Percentiles rank a stretch among this genome's conserved stretches.
Evolutionary conservation across 2,329 filamentous ascomycete genomes (phyloP).

Genomic region (Aspergillus terreus): DNA sequence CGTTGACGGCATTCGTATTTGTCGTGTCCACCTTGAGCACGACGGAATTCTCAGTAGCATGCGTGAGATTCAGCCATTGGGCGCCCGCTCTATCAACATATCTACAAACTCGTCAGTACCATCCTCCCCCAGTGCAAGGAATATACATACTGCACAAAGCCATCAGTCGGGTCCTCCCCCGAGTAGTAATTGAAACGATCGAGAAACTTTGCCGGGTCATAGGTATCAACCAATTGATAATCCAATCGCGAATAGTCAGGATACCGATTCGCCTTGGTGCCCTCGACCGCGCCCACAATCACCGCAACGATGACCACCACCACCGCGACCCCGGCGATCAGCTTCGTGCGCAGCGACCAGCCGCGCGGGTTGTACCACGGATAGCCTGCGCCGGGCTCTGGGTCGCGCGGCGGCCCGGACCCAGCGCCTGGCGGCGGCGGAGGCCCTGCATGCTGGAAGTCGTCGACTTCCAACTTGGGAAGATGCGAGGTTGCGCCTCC

Average conservation of each 20-base stretch:
- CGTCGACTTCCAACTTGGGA: conserved; percentile 13
- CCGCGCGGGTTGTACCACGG: conserved; percentile 47
- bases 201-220: conserved; percentile 41
- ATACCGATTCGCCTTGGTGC: conserved; percentile 36
- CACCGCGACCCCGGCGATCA: conserved; percentile 37
- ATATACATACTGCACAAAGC: conserved; percentile 46
- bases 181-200: conserved; percentile 46
- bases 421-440: conserved; percentile 11
- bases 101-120: conserved; percentile 8
- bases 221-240: conserved; percentile 43
- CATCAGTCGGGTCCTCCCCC: conserved; percentile 41
- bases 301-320: conserved; percentile 46
- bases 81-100: conserved; percentile 41
- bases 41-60: conserved; percentile 52
- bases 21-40: conserved; percentile 60
- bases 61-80: conserved; percentile 55
- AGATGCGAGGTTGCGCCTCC: conserved; percentile 16
- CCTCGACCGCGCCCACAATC: conserved; percentile 44
- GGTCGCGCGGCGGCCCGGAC: neutral
- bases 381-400: neutral
- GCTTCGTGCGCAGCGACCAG: conserved; percentile 55
- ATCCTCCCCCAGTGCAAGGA: conserved; percentile 9
- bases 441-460: conserved; percentile 15
- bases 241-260: conserved; percentile 40
- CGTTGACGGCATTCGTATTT: conserved; percentile 55